Conservation (phyloP, 176 grass and related monocot species). For the Themeda triandra region DNA sequence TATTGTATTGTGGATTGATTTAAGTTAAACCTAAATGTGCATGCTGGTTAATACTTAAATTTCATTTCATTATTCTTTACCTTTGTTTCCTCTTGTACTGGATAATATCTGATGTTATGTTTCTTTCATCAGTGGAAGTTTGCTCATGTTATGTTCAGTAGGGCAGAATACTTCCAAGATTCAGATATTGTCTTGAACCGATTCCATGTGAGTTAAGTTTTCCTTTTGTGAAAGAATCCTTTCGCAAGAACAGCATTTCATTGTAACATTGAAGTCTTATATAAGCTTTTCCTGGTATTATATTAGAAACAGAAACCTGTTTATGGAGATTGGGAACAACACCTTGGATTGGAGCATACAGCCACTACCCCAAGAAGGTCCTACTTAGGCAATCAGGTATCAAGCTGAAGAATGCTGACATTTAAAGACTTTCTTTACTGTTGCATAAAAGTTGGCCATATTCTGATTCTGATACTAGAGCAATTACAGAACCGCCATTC, state of each 20-base stretch:
- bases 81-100: neutral
- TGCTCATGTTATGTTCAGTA: conserved; percentile 45
- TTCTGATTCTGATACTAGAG: conserved; percentile 1
- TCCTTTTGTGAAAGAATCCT: neutral
- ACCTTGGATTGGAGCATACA: conserved; percentile 66
- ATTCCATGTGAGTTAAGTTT: conserved; percentile 46
- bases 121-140: conserved; percentile 70
- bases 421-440: neutral
- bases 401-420: neutral
- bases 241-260: neutral
- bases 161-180: conserved; percentile 64
- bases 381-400: conserved; percentile 61
- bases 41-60: neutral
- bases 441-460: neutral
- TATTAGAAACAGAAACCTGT: conserved; percentile 41
- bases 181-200: conserved; percentile 60
- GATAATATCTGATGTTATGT: conserved; percentile 16
- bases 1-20: too few relatives aligned
- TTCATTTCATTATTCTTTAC: neutral
- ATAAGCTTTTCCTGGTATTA: neutral
- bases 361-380: conserved; percentile 50
- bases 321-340: conserved; percentile 73
- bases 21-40: neutral
- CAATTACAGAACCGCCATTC: conserved; percentile 64
- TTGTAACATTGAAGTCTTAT: neutral